phyloP scores from a whole-genome alignment of 2,329 filamentous ascomycete genomes.

The Lachnellula cervina region DNA sequence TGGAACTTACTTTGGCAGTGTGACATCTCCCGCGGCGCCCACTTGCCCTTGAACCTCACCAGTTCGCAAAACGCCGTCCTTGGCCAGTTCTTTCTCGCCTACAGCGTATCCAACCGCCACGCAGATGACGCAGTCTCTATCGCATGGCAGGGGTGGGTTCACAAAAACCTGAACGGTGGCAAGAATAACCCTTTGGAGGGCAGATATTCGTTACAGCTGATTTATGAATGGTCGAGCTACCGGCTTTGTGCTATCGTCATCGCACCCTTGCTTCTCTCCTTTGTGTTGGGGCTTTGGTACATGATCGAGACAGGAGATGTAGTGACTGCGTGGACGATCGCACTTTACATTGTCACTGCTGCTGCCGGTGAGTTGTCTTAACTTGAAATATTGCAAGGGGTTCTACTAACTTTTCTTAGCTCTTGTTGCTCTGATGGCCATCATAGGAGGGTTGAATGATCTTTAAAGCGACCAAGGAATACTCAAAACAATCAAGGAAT shows the following conservation, averaged over 20 bases:
- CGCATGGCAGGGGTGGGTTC: slow-evolving; percentile 20
- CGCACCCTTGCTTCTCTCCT: slow-evolving; percentile 14
- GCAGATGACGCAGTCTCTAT: slow-evolving; percentile 14
- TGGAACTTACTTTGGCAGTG: slow-evolving; percentile 10
- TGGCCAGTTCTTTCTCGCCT: slow-evolving; percentile 19
- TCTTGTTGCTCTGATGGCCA: slow-evolving; percentile 23
- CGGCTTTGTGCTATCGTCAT: slow-evolving; percentile 17
- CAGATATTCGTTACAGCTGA: slow-evolving; percentile 12
- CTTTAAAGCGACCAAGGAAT: slow-evolving; percentile 9
- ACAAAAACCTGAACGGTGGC: slow-evolving; percentile 18
- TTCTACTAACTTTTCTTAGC: slow-evolving; percentile 7
- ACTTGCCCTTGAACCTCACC: slow-evolving; percentile 15
- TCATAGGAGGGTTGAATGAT: slow-evolving; percentile 25
- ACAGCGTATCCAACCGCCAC: slow-evolving; percentile 17
- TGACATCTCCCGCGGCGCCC: slow-evolving; percentile 20
- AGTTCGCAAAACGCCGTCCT: slow-evolving; percentile 15
- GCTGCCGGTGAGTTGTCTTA: slow-evolving; percentile 16
- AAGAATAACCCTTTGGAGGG: slow-evolving; percentile 21
- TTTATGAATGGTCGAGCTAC: slow-evolving; percentile 21
- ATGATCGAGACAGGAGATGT: slow-evolving; percentile 21
- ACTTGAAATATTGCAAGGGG: neutral
- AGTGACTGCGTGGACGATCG: slow-evolving; percentile 22
- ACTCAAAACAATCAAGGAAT: no score
- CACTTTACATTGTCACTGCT: slow-evolving; percentile 23
- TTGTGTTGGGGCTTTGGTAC: slow-evolving; percentile 20